A percentile compares a stretch with the other conserved stretches of the same genome.
Evolutionary conservation across 2,329 filamentous ascomycete genomes (phyloP).

Genomic region (Incumbomyces lentus): DNA sequence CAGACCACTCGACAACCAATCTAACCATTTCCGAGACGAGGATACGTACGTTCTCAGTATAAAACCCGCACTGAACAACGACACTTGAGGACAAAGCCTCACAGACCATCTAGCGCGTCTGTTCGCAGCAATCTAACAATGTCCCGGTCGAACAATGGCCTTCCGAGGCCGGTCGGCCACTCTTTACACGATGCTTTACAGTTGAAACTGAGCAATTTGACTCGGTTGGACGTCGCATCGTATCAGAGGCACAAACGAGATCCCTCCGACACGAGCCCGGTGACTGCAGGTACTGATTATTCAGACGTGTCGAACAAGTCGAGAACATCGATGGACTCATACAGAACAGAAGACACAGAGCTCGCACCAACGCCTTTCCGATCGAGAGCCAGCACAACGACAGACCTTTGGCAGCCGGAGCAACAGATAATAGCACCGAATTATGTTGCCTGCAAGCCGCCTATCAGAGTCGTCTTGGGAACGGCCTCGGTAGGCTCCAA

Average conservation of each 20-base stretch:
- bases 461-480: constrained; percentile 21
- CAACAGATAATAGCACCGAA: constrained; percentile 7
- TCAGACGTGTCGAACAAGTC: constrained; percentile 17
- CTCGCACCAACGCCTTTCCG: constrained; percentile 15
- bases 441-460: constrained; percentile 18
- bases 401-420: constrained; percentile 10
- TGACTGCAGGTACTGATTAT: constrained; percentile 11
- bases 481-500: constrained; percentile 22
- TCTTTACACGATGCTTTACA: constrained; percentile 2
- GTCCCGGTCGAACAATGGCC: constrained; percentile 8
- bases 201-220: constrained; percentile 2
- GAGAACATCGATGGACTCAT: constrained; percentile 13
- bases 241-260: constrained; percentile 2
- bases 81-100: background rate
- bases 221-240: background rate
- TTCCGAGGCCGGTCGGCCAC: constrained; percentile 1
- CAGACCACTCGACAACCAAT: background rate
- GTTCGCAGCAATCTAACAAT: background rate
- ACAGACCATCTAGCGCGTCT: background rate
- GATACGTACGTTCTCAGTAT: background rate
- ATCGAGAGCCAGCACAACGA: constrained; percentile 19
- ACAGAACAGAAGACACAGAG: constrained; percentile 20
- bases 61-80: background rate
- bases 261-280: constrained; percentile 3
- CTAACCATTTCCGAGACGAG: background rate